Evolutionary conservation across 2,329 filamentous ascomycete genomes (phyloP), one percentile per base, ranked within the genome.

Genomic region (Gaeumannomyces tritici): DNA sequence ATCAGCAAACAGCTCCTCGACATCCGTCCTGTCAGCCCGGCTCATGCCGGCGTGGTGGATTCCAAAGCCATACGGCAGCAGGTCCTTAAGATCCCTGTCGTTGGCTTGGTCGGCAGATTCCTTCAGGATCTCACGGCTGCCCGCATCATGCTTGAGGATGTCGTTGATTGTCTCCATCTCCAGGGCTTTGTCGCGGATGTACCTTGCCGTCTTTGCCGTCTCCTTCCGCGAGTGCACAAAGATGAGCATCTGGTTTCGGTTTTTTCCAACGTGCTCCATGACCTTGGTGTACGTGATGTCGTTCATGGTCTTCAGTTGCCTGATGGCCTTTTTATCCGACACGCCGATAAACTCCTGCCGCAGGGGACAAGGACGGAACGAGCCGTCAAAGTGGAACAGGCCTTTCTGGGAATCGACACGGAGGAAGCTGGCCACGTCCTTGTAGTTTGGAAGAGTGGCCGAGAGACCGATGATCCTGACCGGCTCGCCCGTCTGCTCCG

Each of bases 41-140:
- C 87, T 96, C 90, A 99, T 96, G 75, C 95, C 95, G 71, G 95
- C 95, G 75, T 99, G 95, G 77, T 99, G 95, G 64, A 99, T 99
- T 71, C 95, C 95, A 68, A 99, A 96, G 8, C 96, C 95, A 69
- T 98, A 98, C 0, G 95, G 95, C 71, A 99, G 79, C 13, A 99
- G 79, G 71, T 98, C 95, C 74, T 98, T 98, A 61, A 99, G 80
- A 62, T 96, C 93, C 60, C 87, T 80, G 72, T 99, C 95, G 42
- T 88, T 87, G 24, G 95, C 90, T 62, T 88, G 83, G 63, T 90
- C 89, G 0, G 92, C 87, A 70, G 96, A 92, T 72, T 96, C 90
- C 42, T 88, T 87, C 64, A 99, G 75, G 63, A 96, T 91, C 71
- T 96, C 93, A 66, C 92, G 85, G 67, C 89, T 96, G 57, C 92